Base-by-base conservation (phyloP, 106 monocot genomes). In the Gastrodia elata region DNA sequence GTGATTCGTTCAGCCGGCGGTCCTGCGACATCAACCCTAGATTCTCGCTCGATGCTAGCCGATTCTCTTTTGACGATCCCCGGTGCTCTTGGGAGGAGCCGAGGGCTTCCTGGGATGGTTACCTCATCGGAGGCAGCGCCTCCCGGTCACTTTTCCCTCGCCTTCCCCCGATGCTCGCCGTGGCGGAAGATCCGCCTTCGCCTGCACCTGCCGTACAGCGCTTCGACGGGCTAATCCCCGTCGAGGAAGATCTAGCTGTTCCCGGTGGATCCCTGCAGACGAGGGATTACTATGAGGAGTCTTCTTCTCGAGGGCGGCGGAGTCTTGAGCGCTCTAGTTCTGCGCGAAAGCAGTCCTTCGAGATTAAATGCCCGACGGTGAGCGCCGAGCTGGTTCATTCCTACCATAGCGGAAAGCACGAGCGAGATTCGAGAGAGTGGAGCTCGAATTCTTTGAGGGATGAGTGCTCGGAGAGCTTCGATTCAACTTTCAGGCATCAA, bases 51-150 rank as follows among this genome's bases (percentile, higher is more conserved):
- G 89, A 92, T 42, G 80, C 71, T 4, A 83, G 87, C 8, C 80
- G 84, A 13, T 44, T 85, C 46, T 93, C 87, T 39, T 78, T 93
- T 32, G 89, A 89, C 13, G 80, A 81, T 14, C 76, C 89, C 0
- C 71, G 89, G 24, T 79, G 75, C 68, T 93, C 89, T 18, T 82
- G 75, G 79, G 88, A 91, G 69, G 83, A 85, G 73, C 82, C 87
- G 0, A 77, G 89, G 28, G 92, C 89, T 4, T 93, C 87, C 0
- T 93, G 92, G 84, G 92, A 89, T 64, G 89, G 82, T 8, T 76
- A 80, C 81, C 24, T 40, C 69, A 40, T 74, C 61, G 61, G 61
- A 26, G 61, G 61, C 11, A 30, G 61, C 61, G 61, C 30, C 8
- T 68, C 65, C 5, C 61, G 77, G 9, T 57, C 88, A 0, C 49